Base-by-base conservation (phyloP, 2,329 filamentous ascomycete species). In the Xylaria sp. region DNA sequence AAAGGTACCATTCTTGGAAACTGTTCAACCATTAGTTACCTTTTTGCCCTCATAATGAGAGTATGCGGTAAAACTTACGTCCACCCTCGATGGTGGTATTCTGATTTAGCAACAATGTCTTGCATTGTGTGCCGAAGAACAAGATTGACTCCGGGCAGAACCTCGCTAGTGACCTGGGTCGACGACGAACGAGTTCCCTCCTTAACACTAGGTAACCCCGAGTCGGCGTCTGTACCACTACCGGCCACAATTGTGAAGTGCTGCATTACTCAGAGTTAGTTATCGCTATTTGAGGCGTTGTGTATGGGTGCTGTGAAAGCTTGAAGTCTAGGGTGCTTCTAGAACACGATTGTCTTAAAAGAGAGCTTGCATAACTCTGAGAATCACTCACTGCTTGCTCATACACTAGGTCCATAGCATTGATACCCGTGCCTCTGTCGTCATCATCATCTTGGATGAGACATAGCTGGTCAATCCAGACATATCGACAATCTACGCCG, bases 1-100 rank as follows among this genome's bases (percentile, higher is more conserved):
- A 73, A n/a, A 73, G 69, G 21, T 73, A 73, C 45, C 70, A 73
- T 60, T 72, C 69, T 50, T 73, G 69, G 50, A 73, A 73, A 2
- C 69, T 72, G n/a, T 30, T 50, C 2, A 6, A 14, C 14, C 5
- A 17, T 65, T 42, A 72, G 56, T 54, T 21, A 51, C 32, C 24
- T 51, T 36, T 39, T n/a, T 30, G 9, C 4, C 32, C 2, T 9
- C 11, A 30, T 3, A 21, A 32, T 27, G 11, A 8, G 42, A 24
- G 12, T 9, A 50, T 34, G n/a, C 8, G 30, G n/a, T 2, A 8
- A 55, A 14, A 70, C 70, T 67, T 66, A 72, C 70, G 69, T 73
- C 71, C 69, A 73, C 34, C 70, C 70, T 47, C 68, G 61, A 50
- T 69, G 65, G 19, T 71, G 70, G 32, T 73, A 73, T 54, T 68